These are phyloP conservation scores for Phialophora chinensis DNA, from an alignment of 2,329 filamentous ascomycete genomes.

Conservation along the genomic window DNA sequence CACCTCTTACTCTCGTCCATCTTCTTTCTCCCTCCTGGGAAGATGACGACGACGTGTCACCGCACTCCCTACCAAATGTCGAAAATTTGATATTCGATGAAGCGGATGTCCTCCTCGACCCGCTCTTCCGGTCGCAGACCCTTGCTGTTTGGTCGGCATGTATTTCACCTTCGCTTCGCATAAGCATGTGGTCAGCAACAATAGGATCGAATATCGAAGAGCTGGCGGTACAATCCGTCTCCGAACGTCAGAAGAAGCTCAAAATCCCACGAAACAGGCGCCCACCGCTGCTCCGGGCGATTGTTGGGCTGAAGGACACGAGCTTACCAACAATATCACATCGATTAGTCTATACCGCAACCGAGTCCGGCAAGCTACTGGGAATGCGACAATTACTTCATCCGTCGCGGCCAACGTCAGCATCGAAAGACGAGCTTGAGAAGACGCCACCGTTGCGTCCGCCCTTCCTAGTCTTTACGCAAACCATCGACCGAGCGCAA, in stretches of 20 bases:
- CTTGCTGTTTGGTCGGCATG: constrained; percentile 83
- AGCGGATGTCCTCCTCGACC: constrained; percentile 91
- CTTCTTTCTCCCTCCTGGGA: constrained; percentile 61
- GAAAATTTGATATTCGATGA: constrained; percentile 84
- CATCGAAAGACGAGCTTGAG: constrained; percentile 51
- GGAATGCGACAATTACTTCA: constrained; percentile 88
- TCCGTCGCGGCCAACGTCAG: constrained; percentile 60
- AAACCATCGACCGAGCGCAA: constrained; percentile 88
- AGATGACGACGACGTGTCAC: constrained; percentile 44
- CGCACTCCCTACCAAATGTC: constrained; percentile 67
- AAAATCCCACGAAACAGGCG: constrained; percentile 41
- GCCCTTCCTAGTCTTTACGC: constrained; percentile 93
- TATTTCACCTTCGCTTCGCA: constrained; percentile 69
- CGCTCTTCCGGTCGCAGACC: constrained; percentile 88
- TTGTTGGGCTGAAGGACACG: constrained; percentile 96
- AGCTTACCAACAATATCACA: constrained; percentile 92
- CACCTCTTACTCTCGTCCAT: constrained; percentile 78
- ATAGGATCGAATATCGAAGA: constrained; percentile 93
- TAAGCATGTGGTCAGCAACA: constrained; percentile 93
- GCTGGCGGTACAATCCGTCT: constrained; percentile 72
- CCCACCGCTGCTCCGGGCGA: constrained; percentile 74
- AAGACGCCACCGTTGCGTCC: constrained; percentile 69
- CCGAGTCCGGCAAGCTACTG: constrained; percentile 90
- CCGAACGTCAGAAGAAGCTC: constrained; percentile 57
- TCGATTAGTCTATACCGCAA: constrained; percentile 86